Conservation (phyloP, 2,329 filamentous ascomycete species). For the Teratosphaeria destructans region DNA sequence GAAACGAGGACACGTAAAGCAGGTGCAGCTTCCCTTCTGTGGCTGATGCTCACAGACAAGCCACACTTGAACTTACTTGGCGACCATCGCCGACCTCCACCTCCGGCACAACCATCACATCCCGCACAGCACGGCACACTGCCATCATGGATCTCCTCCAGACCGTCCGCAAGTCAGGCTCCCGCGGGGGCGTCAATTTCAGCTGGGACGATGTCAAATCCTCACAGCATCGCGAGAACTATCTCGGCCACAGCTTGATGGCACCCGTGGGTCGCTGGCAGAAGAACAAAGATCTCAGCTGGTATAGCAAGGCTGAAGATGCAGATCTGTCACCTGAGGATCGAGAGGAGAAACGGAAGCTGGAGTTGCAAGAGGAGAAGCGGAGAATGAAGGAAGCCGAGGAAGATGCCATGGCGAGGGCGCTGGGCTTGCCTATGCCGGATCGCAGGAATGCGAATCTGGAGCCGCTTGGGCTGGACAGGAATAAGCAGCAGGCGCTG, state of each 20-base stretch:
- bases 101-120: background rate
- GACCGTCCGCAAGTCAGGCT: constrained; percentile 78
- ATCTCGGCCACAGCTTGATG: constrained; percentile 83
- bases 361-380: constrained; percentile 61
- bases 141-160: constrained; percentile 79
- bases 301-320: constrained; percentile 53
- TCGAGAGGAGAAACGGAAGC: constrained; percentile 53
- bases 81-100: background rate
- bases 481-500: constrained; percentile 41
- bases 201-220: constrained; percentile 90
- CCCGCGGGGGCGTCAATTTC: constrained; percentile 85
- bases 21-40: background rate
- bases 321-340: constrained; percentile 39
- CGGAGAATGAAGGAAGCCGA: constrained; percentile 80
- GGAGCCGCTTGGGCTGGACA: constrained; percentile 46
- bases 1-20: background rate
- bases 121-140: background rate
- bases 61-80: background rate
- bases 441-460: constrained; percentile 55
- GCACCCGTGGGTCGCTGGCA: constrained; percentile 87
- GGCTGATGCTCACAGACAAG: background rate
- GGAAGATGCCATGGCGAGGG: constrained; percentile 76
- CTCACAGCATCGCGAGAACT: constrained; percentile 79
- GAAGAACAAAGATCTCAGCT: constrained; percentile 58
- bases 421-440: constrained; percentile 67